phyloP scores from a whole-genome alignment of 2,329 filamentous ascomycete species.

The Colletotrichum coccodes region DNA sequence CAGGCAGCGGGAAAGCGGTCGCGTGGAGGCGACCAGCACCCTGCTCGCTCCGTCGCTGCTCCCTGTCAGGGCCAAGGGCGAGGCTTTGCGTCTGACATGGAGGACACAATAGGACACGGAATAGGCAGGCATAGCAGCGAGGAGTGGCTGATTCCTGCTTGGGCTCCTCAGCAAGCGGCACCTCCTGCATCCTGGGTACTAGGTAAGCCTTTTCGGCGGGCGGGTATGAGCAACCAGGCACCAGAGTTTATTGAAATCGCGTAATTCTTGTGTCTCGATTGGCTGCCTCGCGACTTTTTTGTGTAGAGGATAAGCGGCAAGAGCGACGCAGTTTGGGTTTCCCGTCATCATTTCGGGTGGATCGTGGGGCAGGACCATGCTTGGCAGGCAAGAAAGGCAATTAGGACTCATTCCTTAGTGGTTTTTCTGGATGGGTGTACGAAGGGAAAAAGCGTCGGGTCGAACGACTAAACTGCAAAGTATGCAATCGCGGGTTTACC shows the following conservation, averaged over 20 bases:
- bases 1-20: neutral
- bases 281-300: neutral
- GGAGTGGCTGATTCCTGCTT: neutral
- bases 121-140: neutral
- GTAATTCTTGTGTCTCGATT: neutral
- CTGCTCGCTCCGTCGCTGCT: neutral
- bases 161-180: neutral
- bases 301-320: neutral
- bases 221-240: neutral
- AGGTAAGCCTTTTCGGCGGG: neutral
- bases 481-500: neutral
- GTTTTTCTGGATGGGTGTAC: slow-evolving; percentile 1
- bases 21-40: neutral
- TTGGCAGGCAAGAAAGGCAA: neutral
- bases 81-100: slow-evolving; percentile 12
- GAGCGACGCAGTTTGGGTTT: neutral
- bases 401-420: neutral
- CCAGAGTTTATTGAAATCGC: neutral
- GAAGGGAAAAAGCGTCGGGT: neutral
- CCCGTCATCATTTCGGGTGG: slow-evolving; percentile 2
- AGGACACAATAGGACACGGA: neutral
- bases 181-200: neutral
- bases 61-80: slow-evolving; percentile 9
- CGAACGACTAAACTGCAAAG: neutral
- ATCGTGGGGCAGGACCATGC: neutral